These are phyloP conservation scores for Lunularia cruciata DNA, from an alignment of 225 moss, liverwort and hornwort species.

Conservation along the genomic window DNA sequence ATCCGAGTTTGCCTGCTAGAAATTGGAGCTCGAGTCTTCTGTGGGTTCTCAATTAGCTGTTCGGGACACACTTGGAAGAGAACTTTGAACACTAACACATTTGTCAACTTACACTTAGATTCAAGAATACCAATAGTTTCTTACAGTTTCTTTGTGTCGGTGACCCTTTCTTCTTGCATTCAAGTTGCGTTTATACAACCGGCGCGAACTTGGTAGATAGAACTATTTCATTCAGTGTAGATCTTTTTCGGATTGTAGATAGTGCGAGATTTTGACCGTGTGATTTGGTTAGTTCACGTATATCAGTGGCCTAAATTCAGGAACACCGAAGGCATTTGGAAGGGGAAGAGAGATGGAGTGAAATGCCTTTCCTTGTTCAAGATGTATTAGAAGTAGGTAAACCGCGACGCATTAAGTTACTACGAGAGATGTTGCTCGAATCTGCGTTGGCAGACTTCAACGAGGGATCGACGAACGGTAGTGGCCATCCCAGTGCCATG, in stretches of 20 bases:
- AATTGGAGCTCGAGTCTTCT: neutral
- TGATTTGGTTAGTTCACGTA: no score
- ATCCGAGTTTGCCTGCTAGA: neutral
- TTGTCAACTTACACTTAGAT: neutral
- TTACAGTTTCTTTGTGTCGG: no score
- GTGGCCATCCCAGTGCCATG: conserved; percentile 9
- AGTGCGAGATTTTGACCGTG: no score
- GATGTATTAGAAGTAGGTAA: conserved; percentile 2
- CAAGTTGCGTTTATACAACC: neutral
- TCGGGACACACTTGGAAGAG: neutral
- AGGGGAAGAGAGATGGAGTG: neutral
- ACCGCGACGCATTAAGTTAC: neutral
- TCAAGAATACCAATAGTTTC: neutral
- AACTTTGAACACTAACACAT: neutral
- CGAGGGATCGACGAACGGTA: conserved; percentile 4
- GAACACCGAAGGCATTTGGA: no score
- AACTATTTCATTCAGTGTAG: no score
- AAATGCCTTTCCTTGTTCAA: neutral
- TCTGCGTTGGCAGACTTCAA: conserved; percentile 45
- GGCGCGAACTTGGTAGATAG: no score
- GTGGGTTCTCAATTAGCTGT: neutral
- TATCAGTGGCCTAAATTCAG: no score
- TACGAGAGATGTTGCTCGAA: conserved; percentile 42
- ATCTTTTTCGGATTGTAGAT: no score
- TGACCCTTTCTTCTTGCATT: neutral